Percentiles rank a stretch among this genome's conserved stretches.
Evolutionary conservation across 2,329 filamentous ascomycete genomes (phyloP).

Genomic region (Stromatinia cepivora): DNA sequence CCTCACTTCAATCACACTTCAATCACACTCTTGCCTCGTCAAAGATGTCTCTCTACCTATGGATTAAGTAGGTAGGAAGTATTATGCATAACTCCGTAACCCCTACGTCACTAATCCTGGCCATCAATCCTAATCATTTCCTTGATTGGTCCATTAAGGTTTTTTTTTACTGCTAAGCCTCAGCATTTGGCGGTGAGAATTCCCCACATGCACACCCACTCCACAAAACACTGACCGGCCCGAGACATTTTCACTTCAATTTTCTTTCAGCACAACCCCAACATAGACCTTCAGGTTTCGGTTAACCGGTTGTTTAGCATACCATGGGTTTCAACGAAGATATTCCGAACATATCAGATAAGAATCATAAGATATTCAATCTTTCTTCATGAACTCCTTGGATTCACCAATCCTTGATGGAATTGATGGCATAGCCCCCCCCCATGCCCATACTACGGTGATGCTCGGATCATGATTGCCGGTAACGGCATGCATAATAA

Average conservation of each 20-base stretch:
- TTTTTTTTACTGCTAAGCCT: slow-evolving; percentile 6
- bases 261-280: not conserved
- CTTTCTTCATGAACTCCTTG: not conserved
- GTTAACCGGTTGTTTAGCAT: too few relatives aligned
- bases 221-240: slow-evolving; percentile 1
- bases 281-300: too few relatives aligned
- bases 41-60: too few relatives aligned
- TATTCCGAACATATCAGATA: too few relatives aligned
- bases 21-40: too few relatives aligned
- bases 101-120: slow-evolving; percentile 11
- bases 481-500: not conserved
- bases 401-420: not conserved
- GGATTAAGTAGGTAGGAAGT: not conserved
- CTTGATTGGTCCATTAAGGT: not conserved
- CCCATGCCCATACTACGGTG: not conserved
- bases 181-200: slow-evolving; percentile 1
- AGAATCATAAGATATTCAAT: not conserved
- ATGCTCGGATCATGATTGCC: not conserved
- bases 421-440: not conserved
- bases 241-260: not conserved
- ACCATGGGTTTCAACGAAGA: too few relatives aligned
- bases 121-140: not conserved
- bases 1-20: too few relatives aligned
- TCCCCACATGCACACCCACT: not conserved
- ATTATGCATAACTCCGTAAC: too few relatives aligned